Percentiles rank a stretch among this genome's conserved stretches.
These are phyloP conservation scores for Blastobotrys elegans DNA, from an alignment of 1,139 yeast genomes.

Conservation along the genomic window DNA sequence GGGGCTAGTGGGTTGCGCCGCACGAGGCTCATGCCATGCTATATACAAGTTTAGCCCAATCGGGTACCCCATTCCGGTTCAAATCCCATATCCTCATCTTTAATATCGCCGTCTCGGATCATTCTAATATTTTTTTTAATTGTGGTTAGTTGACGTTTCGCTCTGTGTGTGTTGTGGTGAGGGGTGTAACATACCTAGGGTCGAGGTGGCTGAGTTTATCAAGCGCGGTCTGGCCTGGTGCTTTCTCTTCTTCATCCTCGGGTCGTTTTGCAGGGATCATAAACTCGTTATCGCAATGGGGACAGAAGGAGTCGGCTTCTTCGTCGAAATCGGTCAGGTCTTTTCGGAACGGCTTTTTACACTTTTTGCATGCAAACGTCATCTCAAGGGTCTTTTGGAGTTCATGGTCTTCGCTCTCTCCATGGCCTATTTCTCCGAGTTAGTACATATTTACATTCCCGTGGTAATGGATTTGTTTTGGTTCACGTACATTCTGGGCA, in stretches of 20 bases:
- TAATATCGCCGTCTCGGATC: slow-evolving; percentile 33
- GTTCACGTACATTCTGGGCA: slow-evolving; percentile 34
- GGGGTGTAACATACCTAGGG: slow-evolving; percentile 24
- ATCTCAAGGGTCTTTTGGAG: slow-evolving; percentile 34
- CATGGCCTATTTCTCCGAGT: slow-evolving; percentile 31
- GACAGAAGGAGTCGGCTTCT: slow-evolving; percentile 36
- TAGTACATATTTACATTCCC: neutral
- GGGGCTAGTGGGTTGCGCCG: too few relatives aligned
- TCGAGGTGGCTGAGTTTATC: slow-evolving; percentile 24
- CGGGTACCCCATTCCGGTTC: slow-evolving; percentile 17
- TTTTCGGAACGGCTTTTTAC: slow-evolving; percentile 37
- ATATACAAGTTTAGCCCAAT: slow-evolving; percentile 7
- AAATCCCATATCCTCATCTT: slow-evolving; percentile 32
- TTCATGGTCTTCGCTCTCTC: slow-evolving; percentile 32
- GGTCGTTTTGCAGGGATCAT: slow-evolving; percentile 29
- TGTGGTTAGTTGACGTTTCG: neutral
- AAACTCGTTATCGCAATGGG: slow-evolving; percentile 37
- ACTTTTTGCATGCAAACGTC: slow-evolving; percentile 36
- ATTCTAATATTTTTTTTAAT: slow-evolving; percentile 29
- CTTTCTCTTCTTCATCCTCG: slow-evolving; percentile 10
- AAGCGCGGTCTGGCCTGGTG: slow-evolving; percentile 18
- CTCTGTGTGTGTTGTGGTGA: neutral
- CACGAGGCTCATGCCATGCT: neutral
- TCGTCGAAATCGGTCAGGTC: slow-evolving; percentile 36
- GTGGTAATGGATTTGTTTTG: neutral